Evolutionary conservation across 2,329 filamentous ascomycete genomes (phyloP).

Genomic region (Ascochyta lentis): DNA sequence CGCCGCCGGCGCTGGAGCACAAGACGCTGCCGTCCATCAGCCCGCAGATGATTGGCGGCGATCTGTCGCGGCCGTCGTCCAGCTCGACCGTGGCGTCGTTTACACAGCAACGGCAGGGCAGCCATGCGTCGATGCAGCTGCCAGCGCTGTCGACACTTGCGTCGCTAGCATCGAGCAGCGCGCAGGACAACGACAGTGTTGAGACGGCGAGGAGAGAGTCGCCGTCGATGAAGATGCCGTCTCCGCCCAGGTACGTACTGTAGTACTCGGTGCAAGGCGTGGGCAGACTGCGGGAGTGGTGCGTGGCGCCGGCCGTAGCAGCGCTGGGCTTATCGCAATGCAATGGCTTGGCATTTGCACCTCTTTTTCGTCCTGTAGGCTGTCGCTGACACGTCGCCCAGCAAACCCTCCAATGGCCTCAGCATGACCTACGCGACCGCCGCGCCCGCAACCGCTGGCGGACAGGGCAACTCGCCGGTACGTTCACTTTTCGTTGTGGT

Average conservation of each 20-base stretch:
- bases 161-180: slow-evolving; percentile 60
- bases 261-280: slow-evolving; percentile 17
- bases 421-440: slow-evolving; percentile 68
- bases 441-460: slow-evolving; percentile 69
- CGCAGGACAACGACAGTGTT: slow-evolving; percentile 41
- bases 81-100: slow-evolving; percentile 57
- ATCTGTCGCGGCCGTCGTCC: slow-evolving; percentile 62
- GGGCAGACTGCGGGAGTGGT: slow-evolving; percentile 20
- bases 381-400: slow-evolving; percentile 33
- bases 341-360: slow-evolving; percentile 38
- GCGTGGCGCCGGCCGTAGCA: slow-evolving; percentile 25
- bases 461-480: slow-evolving; percentile 66
- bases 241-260: slow-evolving; percentile 41
- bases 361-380: slow-evolving; percentile 34
- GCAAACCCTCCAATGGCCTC: slow-evolving; percentile 55
- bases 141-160: slow-evolving; percentile 67
- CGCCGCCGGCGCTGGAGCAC: slow-evolving; percentile 51
- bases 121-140: slow-evolving; percentile 54
- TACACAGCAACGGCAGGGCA: slow-evolving; percentile 48
- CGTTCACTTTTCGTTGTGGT: slow-evolving; percentile 36
- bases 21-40: slow-evolving; percentile 57
- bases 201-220: slow-evolving; percentile 30
- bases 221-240: slow-evolving; percentile 36
- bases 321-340: slow-evolving; percentile 37
- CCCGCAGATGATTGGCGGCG: slow-evolving; percentile 53